These are phyloP conservation scores for Saprolegnia diclina DNA, from an alignment of 352 stramenopile genomes.

Conservation along the genomic window DNA sequence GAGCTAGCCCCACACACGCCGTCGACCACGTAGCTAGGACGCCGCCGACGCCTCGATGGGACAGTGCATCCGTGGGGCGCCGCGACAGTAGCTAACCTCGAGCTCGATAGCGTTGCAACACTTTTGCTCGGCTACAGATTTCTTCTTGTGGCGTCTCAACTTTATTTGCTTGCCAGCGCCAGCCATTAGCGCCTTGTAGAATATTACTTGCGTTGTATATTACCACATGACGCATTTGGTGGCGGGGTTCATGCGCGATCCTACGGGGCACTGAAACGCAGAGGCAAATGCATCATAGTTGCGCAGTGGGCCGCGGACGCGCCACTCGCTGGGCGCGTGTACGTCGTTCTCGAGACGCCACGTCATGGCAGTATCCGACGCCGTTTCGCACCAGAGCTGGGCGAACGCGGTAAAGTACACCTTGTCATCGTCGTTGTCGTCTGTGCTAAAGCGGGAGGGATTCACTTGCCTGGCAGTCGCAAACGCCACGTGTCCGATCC, in stretches of 20 bases:
- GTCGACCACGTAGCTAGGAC: no score
- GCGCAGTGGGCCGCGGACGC: slow-evolving; percentile 28
- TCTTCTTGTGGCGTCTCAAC: no score
- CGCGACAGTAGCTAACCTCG: no score
- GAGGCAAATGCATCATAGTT: slow-evolving; percentile 29
- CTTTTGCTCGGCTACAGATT: no score
- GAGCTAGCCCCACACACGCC: no score
- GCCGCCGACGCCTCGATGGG: no score
- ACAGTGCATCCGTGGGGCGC: no score
- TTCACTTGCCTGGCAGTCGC: slow-evolving; percentile 43
- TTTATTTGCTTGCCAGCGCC: no score
- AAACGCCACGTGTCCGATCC: slow-evolving; percentile 60
- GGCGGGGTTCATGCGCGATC: slow-evolving; percentile 27
- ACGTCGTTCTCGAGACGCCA: slow-evolving; percentile 11
- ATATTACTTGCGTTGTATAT: no score
- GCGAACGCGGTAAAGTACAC: slow-evolving; percentile 31
- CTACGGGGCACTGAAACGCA: slow-evolving; percentile 29
- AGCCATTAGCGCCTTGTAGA: no score
- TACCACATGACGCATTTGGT: slow-evolving; percentile 32
- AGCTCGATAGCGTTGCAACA: no score
- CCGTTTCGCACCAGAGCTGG: slow-evolving; percentile 28
- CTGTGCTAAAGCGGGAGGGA: slow-evolving; percentile 4
- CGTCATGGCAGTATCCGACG: background rate
- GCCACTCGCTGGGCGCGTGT: slow-evolving; percentile 28
- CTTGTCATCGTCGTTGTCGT: slow-evolving; percentile 21